phyloP scores from a whole-genome alignment of 2,329 filamentous ascomycete genomes.

The Cladosporium sphaerospermum region DNA sequence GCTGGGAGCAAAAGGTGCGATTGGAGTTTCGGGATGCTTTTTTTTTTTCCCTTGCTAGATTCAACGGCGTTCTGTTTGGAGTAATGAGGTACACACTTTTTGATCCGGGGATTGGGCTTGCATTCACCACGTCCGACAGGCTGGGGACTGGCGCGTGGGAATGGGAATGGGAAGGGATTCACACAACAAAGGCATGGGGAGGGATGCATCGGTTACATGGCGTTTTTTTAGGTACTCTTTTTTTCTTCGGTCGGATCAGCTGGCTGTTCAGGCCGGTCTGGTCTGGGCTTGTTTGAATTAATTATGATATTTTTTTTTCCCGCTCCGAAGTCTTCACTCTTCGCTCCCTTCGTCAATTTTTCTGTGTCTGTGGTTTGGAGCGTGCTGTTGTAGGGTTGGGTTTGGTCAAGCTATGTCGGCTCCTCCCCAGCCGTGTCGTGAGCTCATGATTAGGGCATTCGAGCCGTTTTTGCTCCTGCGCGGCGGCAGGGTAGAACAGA shows the following conservation, averaged over 20 bases:
- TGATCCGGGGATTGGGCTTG: neutral
- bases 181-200: neutral
- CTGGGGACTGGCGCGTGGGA: conserved; percentile 7
- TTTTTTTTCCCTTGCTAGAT: neutral
- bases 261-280: too few relatives aligned
- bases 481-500: too few relatives aligned
- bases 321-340: too few relatives aligned
- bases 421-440: too few relatives aligned
- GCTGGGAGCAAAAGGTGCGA: neutral
- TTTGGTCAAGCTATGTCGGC: too few relatives aligned
- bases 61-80: neutral
- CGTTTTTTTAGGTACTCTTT: neutral
- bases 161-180: neutral
- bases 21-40: neutral
- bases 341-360: too few relatives aligned
- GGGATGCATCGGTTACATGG: neutral
- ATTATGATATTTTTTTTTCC: too few relatives aligned
- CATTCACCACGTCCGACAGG: conserved; percentile 9
- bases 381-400: too few relatives aligned
- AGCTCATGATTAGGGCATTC: too few relatives aligned
- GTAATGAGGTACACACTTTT: neutral
- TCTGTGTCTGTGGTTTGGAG: too few relatives aligned
- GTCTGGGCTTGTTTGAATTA: too few relatives aligned
- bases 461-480: too few relatives aligned
- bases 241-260: neutral